Percentiles rank a stretch among this genome's conserved stretches.
Conservation (phyloP, 192 early-diverging fungal genomes). For the Coemansia sp. region DNA sequence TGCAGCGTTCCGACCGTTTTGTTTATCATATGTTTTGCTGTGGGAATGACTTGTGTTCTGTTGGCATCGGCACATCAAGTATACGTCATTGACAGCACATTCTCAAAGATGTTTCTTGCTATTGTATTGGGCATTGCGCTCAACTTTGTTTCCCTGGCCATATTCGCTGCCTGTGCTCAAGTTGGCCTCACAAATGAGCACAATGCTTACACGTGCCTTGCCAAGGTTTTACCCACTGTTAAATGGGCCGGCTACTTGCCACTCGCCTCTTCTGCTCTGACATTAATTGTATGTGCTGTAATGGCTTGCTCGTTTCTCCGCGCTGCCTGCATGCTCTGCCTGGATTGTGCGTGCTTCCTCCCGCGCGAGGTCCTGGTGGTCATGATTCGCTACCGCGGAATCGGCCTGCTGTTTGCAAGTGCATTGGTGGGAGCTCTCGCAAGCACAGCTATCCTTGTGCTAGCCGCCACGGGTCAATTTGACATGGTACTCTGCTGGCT, state of each 20-base stretch:
- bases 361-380: constrained; percentile 13
- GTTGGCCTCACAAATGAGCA: neutral
- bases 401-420: constrained; percentile 21
- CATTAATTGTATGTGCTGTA: neutral
- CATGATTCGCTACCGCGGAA: constrained; percentile 22
- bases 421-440: neutral
- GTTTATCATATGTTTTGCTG: neutral
- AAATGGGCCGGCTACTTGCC: neutral
- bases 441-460: neutral
- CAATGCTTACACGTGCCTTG: neutral
- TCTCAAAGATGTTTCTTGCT: constrained; percentile 29
- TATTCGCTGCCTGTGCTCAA: neutral
- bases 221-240: neutral
- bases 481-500: constrained; percentile 12
- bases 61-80: constrained; percentile 29
- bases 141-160: neutral
- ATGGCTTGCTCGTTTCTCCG: neutral
- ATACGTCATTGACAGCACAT: constrained; percentile 18
- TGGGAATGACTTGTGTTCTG: constrained; percentile 1
- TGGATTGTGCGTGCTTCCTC: neutral
- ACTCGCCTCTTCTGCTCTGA: neutral
- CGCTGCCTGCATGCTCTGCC: neutral
- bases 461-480: constrained; percentile 6
- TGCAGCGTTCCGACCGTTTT: constrained; percentile 2
- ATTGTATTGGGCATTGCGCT: neutral